Percentiles rank a stretch among this genome's conserved stretches.
Evolutionary conservation across 2,329 filamentous ascomycete species (phyloP).

Genomic region (Amphichorda felina): DNA sequence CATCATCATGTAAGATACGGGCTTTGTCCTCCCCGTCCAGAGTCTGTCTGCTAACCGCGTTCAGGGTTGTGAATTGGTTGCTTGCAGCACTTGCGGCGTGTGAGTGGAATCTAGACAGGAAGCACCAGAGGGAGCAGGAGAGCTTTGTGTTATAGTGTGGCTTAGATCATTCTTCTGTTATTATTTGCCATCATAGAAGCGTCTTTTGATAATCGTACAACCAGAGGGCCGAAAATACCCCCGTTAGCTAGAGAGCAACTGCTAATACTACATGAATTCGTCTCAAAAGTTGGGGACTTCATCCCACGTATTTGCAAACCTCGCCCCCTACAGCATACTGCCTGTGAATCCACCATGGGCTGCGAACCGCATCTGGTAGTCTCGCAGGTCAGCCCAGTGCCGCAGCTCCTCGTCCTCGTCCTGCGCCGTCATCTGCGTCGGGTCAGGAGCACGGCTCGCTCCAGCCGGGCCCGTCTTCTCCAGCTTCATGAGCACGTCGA

Average conservation of each 20-base stretch:
- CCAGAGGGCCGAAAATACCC: not conserved
- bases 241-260: no score
- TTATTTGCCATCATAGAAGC: slow-evolving; percentile 1
- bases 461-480: slow-evolving; percentile 45
- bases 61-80: slow-evolving; percentile 4
- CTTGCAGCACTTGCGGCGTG: slow-evolving; percentile 1
- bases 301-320: no score
- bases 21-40: no score
- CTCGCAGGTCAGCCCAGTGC: slow-evolving; percentile 67
- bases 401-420: slow-evolving; percentile 67
- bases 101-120: slow-evolving; percentile 2
- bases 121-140: slow-evolving; percentile 1
- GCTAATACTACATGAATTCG: no score
- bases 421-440: slow-evolving; percentile 32
- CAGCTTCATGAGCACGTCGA: slow-evolving; percentile 63
- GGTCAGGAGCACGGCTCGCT: slow-evolving; percentile 13
- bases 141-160: slow-evolving; percentile 1
- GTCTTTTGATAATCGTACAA: not conserved
- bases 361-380: slow-evolving; percentile 55
- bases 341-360: slow-evolving; percentile 45
- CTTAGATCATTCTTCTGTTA: not conserved
- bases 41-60: no score
- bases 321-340: not conserved
- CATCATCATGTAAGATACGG: slow-evolving; percentile 10
- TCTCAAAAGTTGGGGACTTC: no score